These are phyloP conservation scores for Geotrichum cucujoidarum DNA, from an alignment of 1,139 yeast species.

Conservation along the genomic window DNA sequence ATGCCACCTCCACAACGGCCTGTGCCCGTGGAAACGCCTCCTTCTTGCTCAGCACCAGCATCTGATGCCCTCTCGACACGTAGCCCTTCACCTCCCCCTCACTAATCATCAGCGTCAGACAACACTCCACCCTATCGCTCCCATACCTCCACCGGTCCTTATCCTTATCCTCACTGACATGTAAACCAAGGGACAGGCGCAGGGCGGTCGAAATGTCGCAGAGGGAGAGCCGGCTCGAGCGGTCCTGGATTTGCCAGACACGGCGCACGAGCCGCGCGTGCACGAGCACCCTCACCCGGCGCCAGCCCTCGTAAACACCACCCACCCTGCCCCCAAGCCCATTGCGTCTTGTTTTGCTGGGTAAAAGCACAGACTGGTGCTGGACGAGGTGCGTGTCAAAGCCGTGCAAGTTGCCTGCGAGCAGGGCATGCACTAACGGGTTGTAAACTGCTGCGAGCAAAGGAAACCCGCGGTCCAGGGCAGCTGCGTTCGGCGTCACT, in stretches of 20 bases:
- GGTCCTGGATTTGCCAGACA: slow-evolving; percentile 40
- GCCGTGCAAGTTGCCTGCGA: no score
- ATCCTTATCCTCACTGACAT: slow-evolving; percentile 19
- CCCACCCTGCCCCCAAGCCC: no score
- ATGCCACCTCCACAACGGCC: neutral
- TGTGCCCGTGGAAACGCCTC: slow-evolving; percentile 57
- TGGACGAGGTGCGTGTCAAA: no score
- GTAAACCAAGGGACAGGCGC: slow-evolving; percentile 33
- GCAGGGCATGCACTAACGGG: no score
- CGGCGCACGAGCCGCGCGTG: slow-evolving; percentile 50
- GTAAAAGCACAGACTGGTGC: no score
- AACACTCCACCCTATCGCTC: slow-evolving; percentile 62
- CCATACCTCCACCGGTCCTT: slow-evolving; percentile 21
- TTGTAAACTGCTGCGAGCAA: no score
- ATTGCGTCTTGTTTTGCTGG: no score
- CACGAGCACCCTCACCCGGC: no score
- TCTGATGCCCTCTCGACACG: slow-evolving; percentile 67
- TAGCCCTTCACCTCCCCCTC: slow-evolving; percentile 72
- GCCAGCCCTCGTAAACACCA: no score
- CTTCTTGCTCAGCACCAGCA: slow-evolving; percentile 70
- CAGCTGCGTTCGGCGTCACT: slow-evolving; percentile 36
- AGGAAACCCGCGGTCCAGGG: no score
- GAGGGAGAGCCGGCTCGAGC: slow-evolving; percentile 45
- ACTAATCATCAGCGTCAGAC: slow-evolving; percentile 62
- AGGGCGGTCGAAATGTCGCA: slow-evolving; percentile 47